Base-by-base conservation (phyloP, 1,284 basidiomycete genomes). In the Flammula alnicola region DNA sequence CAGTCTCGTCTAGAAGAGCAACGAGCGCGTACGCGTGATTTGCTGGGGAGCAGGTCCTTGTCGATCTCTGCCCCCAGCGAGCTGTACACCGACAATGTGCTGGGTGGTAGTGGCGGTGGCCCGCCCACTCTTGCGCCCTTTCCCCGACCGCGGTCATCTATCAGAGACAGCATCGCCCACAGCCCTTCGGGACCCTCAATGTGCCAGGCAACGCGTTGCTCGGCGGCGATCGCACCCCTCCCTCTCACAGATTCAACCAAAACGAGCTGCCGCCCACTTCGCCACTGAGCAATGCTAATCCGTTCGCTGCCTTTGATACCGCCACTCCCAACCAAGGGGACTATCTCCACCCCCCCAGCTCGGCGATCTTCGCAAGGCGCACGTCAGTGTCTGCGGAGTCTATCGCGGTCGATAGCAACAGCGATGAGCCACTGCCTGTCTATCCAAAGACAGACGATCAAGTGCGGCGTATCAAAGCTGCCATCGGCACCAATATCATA, bases 361-460 rank as follows among this genome's bases (percentile, higher is more conserved):
- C 87, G 69, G 89, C 83, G 25, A 92, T 95, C 52, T 84, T 98
- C 57, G 93, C 91, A 20, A 83, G 96, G 35, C 85, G 96, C 33
- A 92, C 92, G 2, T 98, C 95, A 27, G 95, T 99, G 52, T 95
- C 92, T 48, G 96, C 97, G n/a, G 96, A 99, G 71, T 94, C 94
- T 3, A 93, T 98, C 65, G 82, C 87, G 1, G 91, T 97, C 20
- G 86, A 91, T 61, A 80, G 83, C 61, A 74, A 74, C 35, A 71
- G 79, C 55, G 80, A 84, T 60, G 80, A 86, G 49, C 81, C 83
- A 11, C 73, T 84, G 1, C 91, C 91, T 5, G 76, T 89, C 38
- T 93, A 87, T 63, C 83, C 85, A 27, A 99, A 99, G 74, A 81
- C 88, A 2, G 74, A 83, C 3, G 88, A 93, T 58, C 97, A 99